These are phyloP conservation scores for Fusarium devonianum DNA, from an alignment of 2,329 filamentous ascomycete species.

Conservation along the genomic window DNA sequence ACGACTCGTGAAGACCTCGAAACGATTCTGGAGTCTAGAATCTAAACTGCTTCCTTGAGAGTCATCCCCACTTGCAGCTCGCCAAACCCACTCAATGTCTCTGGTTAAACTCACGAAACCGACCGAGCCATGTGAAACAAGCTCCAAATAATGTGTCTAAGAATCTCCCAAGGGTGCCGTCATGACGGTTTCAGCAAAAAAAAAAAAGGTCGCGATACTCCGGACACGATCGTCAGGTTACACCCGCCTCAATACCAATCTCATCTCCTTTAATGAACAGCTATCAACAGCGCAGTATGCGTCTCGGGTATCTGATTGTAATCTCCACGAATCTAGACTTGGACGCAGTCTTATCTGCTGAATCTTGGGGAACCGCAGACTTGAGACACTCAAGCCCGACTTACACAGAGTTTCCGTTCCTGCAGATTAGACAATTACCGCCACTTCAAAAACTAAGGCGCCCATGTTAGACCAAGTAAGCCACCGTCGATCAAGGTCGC, in stretches of 20 bases:
- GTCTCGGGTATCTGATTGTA: not conserved
- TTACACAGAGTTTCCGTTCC: constrained; percentile 10
- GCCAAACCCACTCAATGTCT: constrained; percentile 26
- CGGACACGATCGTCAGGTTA: constrained; percentile 5
- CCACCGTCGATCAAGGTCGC: constrained; percentile 4
- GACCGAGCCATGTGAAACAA: no score
- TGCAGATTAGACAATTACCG: not conserved
- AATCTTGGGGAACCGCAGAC: constrained; percentile 4
- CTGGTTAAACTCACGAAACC: constrained; percentile 19
- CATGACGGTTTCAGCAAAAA: no score
- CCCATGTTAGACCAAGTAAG: constrained; percentile 5
- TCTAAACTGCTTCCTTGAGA: not conserved
- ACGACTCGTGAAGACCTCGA: not conserved
- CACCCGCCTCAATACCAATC: constrained; percentile 1
- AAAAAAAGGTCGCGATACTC: no score
- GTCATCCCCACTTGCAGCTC: not conserved
- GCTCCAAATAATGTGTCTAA: no score
- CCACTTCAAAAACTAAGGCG: not conserved
- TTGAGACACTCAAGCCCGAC: constrained; percentile 18
- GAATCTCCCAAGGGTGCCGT: no score
- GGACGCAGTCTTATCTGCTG: not conserved
- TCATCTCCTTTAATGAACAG: not conserved
- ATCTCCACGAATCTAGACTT: constrained; percentile 1
- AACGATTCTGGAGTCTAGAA: no score
- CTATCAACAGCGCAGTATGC: no score